Conservation (phyloP, 176 grass and related monocot genomes). For the Carex myosuroides region DNA sequence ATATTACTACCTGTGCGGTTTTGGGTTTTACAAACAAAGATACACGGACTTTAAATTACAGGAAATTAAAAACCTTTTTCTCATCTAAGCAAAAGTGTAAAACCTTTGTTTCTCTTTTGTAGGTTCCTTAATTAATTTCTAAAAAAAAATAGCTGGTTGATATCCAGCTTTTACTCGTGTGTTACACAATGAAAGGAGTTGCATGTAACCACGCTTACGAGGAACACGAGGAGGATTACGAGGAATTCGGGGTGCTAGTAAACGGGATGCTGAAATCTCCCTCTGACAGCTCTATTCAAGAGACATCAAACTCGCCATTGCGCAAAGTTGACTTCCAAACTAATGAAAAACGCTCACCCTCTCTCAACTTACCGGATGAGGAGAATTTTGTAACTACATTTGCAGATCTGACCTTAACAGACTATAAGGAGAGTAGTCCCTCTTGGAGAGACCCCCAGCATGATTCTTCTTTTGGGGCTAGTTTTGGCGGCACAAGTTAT, state of each 20-base stretch:
- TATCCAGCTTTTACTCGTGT: background rate
- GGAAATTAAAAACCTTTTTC: background rate
- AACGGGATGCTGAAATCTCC: conserved; percentile 15
- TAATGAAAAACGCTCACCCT: background rate
- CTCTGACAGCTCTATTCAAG: background rate
- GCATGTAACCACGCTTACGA: conserved; percentile 15
- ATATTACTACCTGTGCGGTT: background rate
- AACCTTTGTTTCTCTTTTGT: conserved; percentile 2
- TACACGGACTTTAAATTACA: background rate
- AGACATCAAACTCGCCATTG: background rate
- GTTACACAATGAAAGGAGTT: conserved; percentile 25
- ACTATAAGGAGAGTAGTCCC: background rate
- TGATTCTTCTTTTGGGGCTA: background rate
- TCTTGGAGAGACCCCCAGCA: background rate
- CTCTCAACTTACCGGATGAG: conserved; percentile 32
- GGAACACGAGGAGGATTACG: conserved; percentile 17
- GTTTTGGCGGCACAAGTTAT: conserved; percentile 7
- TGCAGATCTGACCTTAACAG: conserved; percentile 31
- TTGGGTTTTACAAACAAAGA: conserved; percentile 11
- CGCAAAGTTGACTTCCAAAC: background rate
- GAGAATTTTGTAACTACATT: conserved; percentile 39
- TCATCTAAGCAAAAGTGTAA: conserved; percentile 1
- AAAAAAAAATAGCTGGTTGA: background rate
- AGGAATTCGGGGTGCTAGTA: conserved; percentile 22
- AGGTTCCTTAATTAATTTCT: conserved; percentile 6